Conservation (phyloP, 768 basidiomycete species). For the Trametes elegans region DNA sequence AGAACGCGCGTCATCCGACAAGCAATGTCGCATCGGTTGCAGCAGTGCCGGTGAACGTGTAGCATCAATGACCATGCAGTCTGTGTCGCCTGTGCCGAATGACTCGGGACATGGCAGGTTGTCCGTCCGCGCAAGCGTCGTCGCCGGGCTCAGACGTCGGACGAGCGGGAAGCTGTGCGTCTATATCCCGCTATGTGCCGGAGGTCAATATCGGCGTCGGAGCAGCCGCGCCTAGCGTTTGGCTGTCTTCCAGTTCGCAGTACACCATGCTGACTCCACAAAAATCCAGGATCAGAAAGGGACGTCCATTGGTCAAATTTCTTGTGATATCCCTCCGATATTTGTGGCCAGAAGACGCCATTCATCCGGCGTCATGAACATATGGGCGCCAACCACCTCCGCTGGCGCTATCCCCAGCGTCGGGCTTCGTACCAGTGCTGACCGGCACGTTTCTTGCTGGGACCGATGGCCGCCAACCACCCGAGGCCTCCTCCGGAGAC, state of each 20-base stretch:
- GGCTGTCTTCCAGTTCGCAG: not conserved
- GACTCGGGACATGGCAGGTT: not conserved
- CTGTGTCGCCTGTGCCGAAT: not conserved
- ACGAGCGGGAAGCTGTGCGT: not conserved
- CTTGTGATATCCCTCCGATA: no score
- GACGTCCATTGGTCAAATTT: no score
- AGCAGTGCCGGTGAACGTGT: not conserved
- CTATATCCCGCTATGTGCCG: not conserved
- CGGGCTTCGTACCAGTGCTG: constrained; percentile 6
- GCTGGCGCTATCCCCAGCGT: not conserved
- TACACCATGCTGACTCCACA: not conserved
- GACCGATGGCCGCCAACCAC: not conserved
- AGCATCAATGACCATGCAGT: not conserved
- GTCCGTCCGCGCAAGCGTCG: not conserved
- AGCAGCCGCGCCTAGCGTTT: not conserved
- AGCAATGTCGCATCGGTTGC: not conserved
- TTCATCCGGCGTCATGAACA: not conserved
- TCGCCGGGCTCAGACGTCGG: constrained; percentile 4
- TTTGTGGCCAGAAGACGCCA: not conserved
- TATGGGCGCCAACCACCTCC: not conserved
- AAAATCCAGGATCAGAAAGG: not conserved
- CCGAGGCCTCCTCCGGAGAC: constrained; percentile 4
- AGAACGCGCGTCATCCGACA: no score
- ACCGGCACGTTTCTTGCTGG: constrained; percentile 1
- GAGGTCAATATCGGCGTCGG: not conserved